Conservation (phyloP, 345 rosid genomes). For the Passiflora organensis region DNA sequence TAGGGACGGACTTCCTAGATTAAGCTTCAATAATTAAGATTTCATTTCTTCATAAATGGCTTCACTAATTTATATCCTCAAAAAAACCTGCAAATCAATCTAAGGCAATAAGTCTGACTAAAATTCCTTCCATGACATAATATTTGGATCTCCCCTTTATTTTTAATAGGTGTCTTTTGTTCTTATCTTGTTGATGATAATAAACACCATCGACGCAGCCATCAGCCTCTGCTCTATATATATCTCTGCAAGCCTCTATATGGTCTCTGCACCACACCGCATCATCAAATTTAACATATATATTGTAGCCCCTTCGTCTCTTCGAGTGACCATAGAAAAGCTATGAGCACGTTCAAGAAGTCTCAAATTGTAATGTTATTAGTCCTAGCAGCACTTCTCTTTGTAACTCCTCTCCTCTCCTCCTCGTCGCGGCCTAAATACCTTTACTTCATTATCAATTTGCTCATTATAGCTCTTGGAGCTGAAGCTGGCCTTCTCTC, state of each 20-base stretch:
- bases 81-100: no score
- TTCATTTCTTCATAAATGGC: no score
- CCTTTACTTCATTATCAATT: slow-evolving; percentile 51
- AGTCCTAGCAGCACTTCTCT: slow-evolving; percentile 44
- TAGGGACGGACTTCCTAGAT: no score
- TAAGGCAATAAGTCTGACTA: no score
- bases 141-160: no score
- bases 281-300: not conserved
- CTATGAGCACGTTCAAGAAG: slow-evolving; percentile 42
- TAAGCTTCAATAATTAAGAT: no score
- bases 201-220: no score
- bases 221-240: no score
- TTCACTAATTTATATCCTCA: no score
- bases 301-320: not conserved
- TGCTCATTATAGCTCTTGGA: slow-evolving; percentile 55
- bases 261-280: not conserved
- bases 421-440: slow-evolving; percentile 45
- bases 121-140: no score
- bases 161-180: no score
- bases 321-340: slow-evolving; percentile 4
- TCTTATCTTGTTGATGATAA: no score
- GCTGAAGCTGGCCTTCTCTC: slow-evolving; percentile 65
- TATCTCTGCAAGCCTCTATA: not conserved
- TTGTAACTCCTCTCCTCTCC: slow-evolving; percentile 43
- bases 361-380: slow-evolving; percentile 38